Base-by-base conservation (phyloP, 2,329 filamentous ascomycete genomes). In the Pseudophaeomoniella oleicola region DNA sequence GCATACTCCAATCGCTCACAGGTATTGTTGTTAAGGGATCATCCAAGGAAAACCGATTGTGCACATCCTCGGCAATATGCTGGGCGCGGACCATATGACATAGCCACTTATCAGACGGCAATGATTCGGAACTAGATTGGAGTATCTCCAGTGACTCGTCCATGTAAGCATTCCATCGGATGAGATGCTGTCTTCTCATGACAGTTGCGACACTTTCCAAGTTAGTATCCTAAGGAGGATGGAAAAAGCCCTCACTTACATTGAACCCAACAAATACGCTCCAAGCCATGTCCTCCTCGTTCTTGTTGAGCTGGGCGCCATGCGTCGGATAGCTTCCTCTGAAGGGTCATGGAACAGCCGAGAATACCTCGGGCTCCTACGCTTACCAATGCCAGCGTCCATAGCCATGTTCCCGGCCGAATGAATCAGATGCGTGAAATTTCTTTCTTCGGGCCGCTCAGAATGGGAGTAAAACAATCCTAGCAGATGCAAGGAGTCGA, bases 381-480 rank as follows among this genome's bases (percentile, higher is more conserved):
- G 63, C 43, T 72, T 71, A 12, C 78, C 81, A 4, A 93, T 70
- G 0, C 85, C 85, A 19, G 93, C 70, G 46, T 93, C 85, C 38
- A 92, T 75, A 17, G 79, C 80, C 77, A 93, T 83, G 46, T 84
- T 71, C 33, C 78, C 78, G 2, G 81, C 80, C 50, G 84, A 75
- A 53, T 93, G 83, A 32, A 85, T 75, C 44, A 90, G 70, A 60
- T 88, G 82, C 59, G 90, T 93, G 54, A 90, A 92, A 52, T 90
- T 90, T 50, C 88, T 73, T 58, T 90, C 81, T 50, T 92, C 83
- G 40, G 82, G 81, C 47, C 81, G 72, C 45, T 88, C 78, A 0
- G 85, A 85, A 12, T 84, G 83, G 54, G 76, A 77, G 54, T 93
- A 92, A 81, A 84, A 93, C 13, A 86, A 71, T 13, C 78, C 74